Base-by-base conservation (phyloP, 345 rosid genomes). In the Dipteronia dyeriana region DNA sequence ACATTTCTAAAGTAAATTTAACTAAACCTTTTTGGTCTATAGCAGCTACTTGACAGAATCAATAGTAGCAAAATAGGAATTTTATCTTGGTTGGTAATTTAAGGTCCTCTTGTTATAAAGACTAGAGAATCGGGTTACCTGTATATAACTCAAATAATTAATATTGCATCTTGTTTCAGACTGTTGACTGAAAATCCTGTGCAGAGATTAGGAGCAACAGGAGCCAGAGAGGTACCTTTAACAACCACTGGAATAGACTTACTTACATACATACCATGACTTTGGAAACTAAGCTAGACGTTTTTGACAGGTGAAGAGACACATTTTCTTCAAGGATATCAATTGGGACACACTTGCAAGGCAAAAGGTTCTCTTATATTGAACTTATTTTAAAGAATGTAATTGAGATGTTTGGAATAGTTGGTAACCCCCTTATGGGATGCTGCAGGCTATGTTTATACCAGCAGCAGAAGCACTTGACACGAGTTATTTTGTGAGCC, bases 341-440 rank as follows among this genome's bases (percentile, higher is more conserved):
- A 96, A 86, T 84, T 96, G 97, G 99, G 97, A 89, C 80, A 94
- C 99, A 4, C 93, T 96, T 60, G 92, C 99, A 38, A 83, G 96
- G 82, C 99, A 96, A 84, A 96, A 96, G 97, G 98, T 94, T 39
- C 67, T 41, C 19, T 57, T 34, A 9, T 66, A 56, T 61, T 45
- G 53, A 41, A 41, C 19, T 20, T 34, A 59, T 47, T 34, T 56
- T 1, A 26, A 39, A 38, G 14, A 47, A 13, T n/a, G 3, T 49
- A 34, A 43, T 38, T 31, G 20, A 68, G 68, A 69, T 62, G 57
- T 47, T 75, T 83, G 41, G 34, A 79, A 45, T 39, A 66, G 80
- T 74, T 10, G 53, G 34, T 20, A 72, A 83, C 29, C 49, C 77
- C 56, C 19, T 41, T 63, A 68, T 83, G 63, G 72, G 20, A 71